Evolutionary conservation across 2,329 filamentous ascomycete species (phyloP).

Genomic region (Alternaria ethzedia): DNA sequence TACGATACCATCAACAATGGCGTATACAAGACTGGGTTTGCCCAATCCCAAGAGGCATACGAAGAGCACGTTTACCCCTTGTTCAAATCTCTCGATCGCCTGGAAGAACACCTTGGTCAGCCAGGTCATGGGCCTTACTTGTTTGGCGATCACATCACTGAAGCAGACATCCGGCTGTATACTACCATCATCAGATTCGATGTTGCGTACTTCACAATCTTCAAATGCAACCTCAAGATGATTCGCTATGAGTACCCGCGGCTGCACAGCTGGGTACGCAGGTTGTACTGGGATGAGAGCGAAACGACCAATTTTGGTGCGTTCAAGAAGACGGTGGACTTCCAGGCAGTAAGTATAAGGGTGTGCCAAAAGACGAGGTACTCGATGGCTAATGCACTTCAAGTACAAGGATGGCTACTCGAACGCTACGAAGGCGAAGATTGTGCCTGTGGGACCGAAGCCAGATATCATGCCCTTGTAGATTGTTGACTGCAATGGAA

Average conservation of each 20-base stretch:
- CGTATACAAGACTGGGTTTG: slow-evolving; percentile 73
- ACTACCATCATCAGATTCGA: slow-evolving; percentile 53
- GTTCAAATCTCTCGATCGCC: slow-evolving; percentile 77
- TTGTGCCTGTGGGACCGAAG: slow-evolving; percentile 22
- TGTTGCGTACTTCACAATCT: slow-evolving; percentile 59
- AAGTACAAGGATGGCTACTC: slow-evolving; percentile 22
- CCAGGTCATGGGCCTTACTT: slow-evolving; percentile 66
- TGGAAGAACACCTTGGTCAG: slow-evolving; percentile 72
- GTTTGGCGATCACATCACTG: slow-evolving; percentile 77
- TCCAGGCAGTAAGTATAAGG: slow-evolving; percentile 11
- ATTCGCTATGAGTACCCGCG: slow-evolving; percentile 81
- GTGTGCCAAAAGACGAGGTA: background rate
- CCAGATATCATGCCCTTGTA: slow-evolving; percentile 17
- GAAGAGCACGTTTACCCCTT: slow-evolving; percentile 73
- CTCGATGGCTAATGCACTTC: background rate
- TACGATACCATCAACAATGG: slow-evolving; percentile 68
- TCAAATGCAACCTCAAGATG: slow-evolving; percentile 80
- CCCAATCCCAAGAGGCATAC: slow-evolving; percentile 82
- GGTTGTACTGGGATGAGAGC: slow-evolving; percentile 76
- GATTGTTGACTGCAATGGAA: too few species aligned
- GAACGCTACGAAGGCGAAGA: slow-evolving; percentile 13
- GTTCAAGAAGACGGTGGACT: slow-evolving; percentile 32
- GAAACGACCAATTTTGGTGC: slow-evolving; percentile 30
- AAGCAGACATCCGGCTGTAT: slow-evolving; percentile 78
- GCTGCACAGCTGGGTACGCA: slow-evolving; percentile 78